Conservation (phyloP, 495 filamentous ascomycete genomes). For the Aspergillus sparsus region DNA sequence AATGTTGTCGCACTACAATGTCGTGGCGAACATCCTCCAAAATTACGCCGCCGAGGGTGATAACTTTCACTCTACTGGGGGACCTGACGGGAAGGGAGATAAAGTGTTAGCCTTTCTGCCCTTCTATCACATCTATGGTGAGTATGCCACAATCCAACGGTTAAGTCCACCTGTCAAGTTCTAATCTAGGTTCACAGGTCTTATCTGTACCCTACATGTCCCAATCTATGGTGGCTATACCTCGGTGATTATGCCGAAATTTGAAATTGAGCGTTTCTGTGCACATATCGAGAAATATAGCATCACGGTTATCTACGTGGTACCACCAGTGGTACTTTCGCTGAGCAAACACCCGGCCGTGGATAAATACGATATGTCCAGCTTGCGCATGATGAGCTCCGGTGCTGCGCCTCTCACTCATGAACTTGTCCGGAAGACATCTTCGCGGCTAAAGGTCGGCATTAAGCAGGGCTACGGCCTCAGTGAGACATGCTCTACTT, state of each 20-base stretch:
- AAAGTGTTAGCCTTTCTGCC: too few species aligned
- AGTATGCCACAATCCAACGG: too few species aligned
- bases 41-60: too few species aligned
- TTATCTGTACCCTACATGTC: too few species aligned
- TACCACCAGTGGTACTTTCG: slow-evolving; percentile 70
- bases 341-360: slow-evolving; percentile 69
- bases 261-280: slow-evolving; percentile 70
- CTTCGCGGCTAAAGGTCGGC: slow-evolving; percentile 52
- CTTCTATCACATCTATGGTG: slow-evolving; percentile 69
- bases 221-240: too few species aligned
- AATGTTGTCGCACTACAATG: slow-evolving; percentile 70
- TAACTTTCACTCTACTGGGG: too few species aligned
- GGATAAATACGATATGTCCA: slow-evolving; percentile 65
- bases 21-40: slow-evolving; percentile 68
- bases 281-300: slow-evolving; percentile 63
- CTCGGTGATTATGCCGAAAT: slow-evolving; percentile 70
- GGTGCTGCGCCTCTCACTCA: slow-evolving; percentile 65
- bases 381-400: slow-evolving; percentile 54
- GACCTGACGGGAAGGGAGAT: too few species aligned
- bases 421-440: slow-evolving; percentile 57
- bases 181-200: too few species aligned
- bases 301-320: slow-evolving; percentile 60
- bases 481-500: slow-evolving; percentile 54
- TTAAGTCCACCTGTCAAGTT: too few species aligned
- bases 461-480: slow-evolving; percentile 83